phyloP scores from a whole-genome alignment of 371 early-diverging fungal genomes.

The Syncephalastrum contaminatum region DNA sequence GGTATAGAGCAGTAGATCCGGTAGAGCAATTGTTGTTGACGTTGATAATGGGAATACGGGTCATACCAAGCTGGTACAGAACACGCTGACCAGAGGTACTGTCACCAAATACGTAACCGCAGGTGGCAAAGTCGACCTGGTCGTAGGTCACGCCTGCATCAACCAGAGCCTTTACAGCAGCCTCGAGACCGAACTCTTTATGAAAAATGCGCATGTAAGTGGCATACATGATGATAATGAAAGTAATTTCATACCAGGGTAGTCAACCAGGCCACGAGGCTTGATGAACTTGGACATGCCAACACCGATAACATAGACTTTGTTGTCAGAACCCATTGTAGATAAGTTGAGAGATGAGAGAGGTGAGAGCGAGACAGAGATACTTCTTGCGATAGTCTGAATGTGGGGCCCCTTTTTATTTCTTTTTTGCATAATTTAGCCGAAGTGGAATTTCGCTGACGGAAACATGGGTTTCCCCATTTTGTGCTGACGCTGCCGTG shows the following conservation, averaged over 20 bases:
- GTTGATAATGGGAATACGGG: constrained; percentile 57
- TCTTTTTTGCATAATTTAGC: no score
- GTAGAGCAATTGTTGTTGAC: constrained; percentile 80
- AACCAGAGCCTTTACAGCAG: constrained; percentile 67
- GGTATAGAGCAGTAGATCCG: constrained; percentile 70
- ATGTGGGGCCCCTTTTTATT: no score
- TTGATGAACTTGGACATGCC: constrained; percentile 68
- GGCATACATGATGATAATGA: not conserved
- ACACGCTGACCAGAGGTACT: constrained; percentile 72
- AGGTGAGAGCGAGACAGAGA: not conserved
- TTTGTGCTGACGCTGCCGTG: no score
- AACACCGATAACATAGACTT: constrained; percentile 54
- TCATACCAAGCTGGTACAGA: constrained; percentile 64
- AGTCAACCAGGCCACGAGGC: constrained; percentile 52
- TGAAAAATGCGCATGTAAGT: not conserved
- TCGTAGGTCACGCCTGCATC: constrained; percentile 68
- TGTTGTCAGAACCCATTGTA: constrained; percentile 14
- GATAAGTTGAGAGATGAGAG: constrained; percentile 6
- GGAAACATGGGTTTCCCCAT: no score
- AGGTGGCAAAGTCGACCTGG: constrained; percentile 56
- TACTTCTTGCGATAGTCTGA: not conserved
- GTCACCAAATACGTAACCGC: constrained; percentile 64
- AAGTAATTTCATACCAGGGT: constrained; percentile 40
- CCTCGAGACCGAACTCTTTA: constrained; percentile 64
- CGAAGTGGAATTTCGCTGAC: no score